Evolutionary conservation across 495 filamentous ascomycete genomes (phyloP).

Genomic region (Entonaema liquescens): DNA sequence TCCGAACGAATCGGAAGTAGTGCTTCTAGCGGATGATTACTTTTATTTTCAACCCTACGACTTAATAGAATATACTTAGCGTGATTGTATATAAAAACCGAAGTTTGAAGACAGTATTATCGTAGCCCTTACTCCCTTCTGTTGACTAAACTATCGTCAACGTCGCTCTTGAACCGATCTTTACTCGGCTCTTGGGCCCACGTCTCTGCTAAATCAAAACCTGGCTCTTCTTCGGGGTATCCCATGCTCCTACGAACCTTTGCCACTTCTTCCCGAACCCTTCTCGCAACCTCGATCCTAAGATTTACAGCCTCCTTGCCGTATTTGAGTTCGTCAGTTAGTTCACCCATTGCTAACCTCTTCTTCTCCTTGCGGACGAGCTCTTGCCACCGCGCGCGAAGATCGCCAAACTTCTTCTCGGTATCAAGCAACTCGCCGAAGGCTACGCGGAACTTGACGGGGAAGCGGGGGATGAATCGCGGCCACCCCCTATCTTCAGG

Average conservation of each 20-base stretch:
- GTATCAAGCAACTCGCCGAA: constrained; percentile 74
- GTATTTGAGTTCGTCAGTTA: constrained; percentile 74
- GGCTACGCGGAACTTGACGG: constrained; percentile 74
- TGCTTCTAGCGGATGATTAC: too few species aligned
- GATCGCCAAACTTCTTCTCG: constrained; percentile 70
- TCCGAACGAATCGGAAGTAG: too few species aligned
- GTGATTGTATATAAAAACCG: neutral
- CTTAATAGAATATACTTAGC: neutral
- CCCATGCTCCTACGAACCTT: constrained; percentile 75
- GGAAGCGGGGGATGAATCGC: constrained; percentile 79
- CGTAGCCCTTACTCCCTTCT: constrained; percentile 39
- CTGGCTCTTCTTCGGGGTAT: constrained; percentile 71
- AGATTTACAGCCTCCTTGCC: constrained; percentile 77
- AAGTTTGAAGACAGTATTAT: too few species aligned
- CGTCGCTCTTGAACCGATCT: constrained; percentile 56
- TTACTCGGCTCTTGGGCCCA: constrained; percentile 53
- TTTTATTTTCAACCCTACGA: neutral
- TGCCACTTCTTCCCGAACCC: constrained; percentile 80
- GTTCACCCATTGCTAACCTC: constrained; percentile 59
- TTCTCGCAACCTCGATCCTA: constrained; percentile 80
- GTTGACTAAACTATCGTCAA: constrained; percentile 58
- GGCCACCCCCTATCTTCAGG: constrained; percentile 79
- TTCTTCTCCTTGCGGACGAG: constrained; percentile 56
- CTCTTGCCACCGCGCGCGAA: constrained; percentile 72
- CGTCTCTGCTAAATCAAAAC: constrained; percentile 57